Conservation (phyloP, 75 land plant genomes). For the Picea glauca region DNA sequence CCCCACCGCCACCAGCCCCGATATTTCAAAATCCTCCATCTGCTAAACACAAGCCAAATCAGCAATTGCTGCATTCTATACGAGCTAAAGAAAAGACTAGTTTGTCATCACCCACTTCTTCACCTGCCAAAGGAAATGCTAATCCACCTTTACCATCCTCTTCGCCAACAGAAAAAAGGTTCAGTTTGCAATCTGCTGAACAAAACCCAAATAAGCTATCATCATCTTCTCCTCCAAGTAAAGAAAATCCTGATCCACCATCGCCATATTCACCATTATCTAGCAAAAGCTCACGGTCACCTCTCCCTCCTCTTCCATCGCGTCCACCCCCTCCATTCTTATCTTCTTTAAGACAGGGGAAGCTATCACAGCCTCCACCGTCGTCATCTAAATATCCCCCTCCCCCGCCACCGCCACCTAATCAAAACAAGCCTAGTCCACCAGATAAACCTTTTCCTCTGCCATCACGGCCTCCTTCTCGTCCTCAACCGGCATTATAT, state of each 20-base stretch:
- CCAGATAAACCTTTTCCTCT: neutral
- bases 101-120: neutral
- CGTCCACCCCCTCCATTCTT: conserved; percentile 11
- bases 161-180: neutral
- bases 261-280: neutral
- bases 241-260: neutral
- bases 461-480: neutral
- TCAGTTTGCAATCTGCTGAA: neutral
- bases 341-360: conserved; percentile 3
- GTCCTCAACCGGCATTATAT: conserved; percentile 1
- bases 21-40: neutral
- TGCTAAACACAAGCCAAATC: conserved; percentile 1
- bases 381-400: neutral
- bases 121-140: neutral
- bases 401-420: conserved; percentile 6
- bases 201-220: neutral
- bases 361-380: neutral
- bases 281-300: neutral
- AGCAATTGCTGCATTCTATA: neutral
- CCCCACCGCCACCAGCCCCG: conserved; percentile 1
- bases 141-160: neutral
- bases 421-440: conserved; percentile 9
- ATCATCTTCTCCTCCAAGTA: neutral
- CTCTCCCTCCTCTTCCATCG: conserved; percentile 7
- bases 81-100: neutral